Percentiles rank a stretch among this genome's conserved stretches.
Evolutionary conservation across 352 stramenopile genomes (phyloP).

Genomic region (Poterioochromonas sp.): DNA sequence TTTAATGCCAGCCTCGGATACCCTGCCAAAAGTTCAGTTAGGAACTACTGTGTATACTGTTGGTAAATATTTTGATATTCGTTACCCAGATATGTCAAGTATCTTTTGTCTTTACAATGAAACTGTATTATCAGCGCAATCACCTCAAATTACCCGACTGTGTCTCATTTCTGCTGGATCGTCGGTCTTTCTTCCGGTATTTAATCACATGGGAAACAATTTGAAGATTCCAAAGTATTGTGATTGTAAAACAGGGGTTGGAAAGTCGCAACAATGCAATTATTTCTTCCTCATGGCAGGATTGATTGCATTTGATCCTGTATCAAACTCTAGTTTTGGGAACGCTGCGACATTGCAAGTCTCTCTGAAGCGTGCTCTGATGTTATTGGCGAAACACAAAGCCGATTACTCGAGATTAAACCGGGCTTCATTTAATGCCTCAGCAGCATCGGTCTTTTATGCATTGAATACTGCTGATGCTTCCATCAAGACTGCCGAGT

Average conservation of each 20-base stretch:
- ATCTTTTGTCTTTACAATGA: background rate
- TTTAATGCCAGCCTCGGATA: background rate
- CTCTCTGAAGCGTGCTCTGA: too few relatives aligned
- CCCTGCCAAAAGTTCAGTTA: background rate
- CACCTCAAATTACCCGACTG: background rate
- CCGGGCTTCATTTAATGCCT: too few relatives aligned
- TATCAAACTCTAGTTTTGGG: too few relatives aligned
- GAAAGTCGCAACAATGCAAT: background rate
- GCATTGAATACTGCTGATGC: too few relatives aligned
- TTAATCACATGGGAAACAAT: background rate
- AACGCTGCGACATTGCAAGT: too few relatives aligned
- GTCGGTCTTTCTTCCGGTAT: background rate
- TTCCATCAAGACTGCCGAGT: too few relatives aligned
- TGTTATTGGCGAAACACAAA: too few relatives aligned
- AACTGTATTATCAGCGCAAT: background rate
- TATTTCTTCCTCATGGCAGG: too few relatives aligned
- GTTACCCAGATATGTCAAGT: background rate
- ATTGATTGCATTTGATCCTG: too few relatives aligned
- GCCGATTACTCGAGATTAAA: too few relatives aligned
- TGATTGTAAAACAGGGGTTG: background rate
- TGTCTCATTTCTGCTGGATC: background rate
- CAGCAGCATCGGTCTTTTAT: too few relatives aligned
- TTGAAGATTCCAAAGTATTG: background rate
- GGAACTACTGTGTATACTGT: background rate
- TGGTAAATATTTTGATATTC: background rate